phyloP scores from a whole-genome alignment of 2,329 filamentous ascomycete species.

The Pseudogymnoascus sp. region DNA sequence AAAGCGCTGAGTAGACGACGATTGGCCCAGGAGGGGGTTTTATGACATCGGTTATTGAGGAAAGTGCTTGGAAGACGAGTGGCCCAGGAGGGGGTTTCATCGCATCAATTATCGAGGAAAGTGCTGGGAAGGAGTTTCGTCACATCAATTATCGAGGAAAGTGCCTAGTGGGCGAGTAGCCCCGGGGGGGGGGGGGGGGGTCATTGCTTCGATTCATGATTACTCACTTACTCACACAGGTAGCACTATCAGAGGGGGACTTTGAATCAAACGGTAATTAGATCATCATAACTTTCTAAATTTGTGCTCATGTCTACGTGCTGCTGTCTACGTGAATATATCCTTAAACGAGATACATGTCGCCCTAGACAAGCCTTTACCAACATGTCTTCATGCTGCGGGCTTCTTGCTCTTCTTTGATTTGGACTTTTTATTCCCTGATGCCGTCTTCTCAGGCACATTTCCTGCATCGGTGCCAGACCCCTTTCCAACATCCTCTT shows the following conservation, averaged over 20 bases:
- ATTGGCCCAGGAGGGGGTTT: background rate
- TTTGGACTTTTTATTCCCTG: background rate
- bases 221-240: too few relatives aligned
- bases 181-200: background rate
- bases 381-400: background rate
- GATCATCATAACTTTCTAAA: background rate
- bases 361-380: background rate
- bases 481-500: conserved; percentile 17
- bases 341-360: background rate
- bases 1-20: background rate
- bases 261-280: background rate
- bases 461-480: background rate
- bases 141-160: background rate
- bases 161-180: background rate
- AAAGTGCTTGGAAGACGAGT: background rate
- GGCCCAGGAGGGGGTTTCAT: background rate
- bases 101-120: background rate
- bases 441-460: background rate
- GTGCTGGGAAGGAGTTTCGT: background rate
- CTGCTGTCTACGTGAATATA: background rate
- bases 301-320: background rate
- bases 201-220: background rate
- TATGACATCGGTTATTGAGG: background rate
- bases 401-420: background rate
- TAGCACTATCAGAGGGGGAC: too few relatives aligned